Base-by-base conservation (phyloP, 257 asterid genomes). In the Nicotiana obtusifolia region DNA sequence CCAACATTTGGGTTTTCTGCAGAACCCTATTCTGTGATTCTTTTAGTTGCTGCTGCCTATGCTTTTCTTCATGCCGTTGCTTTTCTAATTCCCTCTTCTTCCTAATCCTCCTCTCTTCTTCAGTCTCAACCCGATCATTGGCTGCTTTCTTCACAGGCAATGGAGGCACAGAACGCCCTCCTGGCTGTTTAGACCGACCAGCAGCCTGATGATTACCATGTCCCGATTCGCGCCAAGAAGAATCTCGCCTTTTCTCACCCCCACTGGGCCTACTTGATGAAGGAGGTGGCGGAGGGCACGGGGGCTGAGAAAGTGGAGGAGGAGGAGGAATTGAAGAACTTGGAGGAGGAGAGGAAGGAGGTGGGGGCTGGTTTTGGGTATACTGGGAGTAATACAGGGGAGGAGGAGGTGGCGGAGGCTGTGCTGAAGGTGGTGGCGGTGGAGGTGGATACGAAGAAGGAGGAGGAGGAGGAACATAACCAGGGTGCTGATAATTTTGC, bases 101-200 rank as follows among this genome's bases (percentile, higher is more conserved):
- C 82, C 97, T 87, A 88, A 89, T 41, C 88, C 98, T 92, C 84
- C 98, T 91, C 87, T 95, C 99, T 35, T 92, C 98, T 87, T 94
- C 99, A 7, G 94, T 93, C 92, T 96, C 98, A 77, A 82, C 88
- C 85, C 24, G 73, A 64, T 83, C 88, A 19, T 86, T 94, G 33
- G 77, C 78, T 3, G 88, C 16, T 82, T 84, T 91, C 81, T 88
- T 94, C 61, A 28, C 82, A 4, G 87, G 87, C 52, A 86, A 82
- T 57, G 83, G 80, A 5, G 93, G 93, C 83, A 88, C 87, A n/a
- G 96, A 89, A 76, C 91, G 94, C 81, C 37, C 78, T 52, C 57
- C 57, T 13, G 89, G 90, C 68, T 87, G 91, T 80, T 88, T 93
- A 83, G 85, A 62, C 0, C 89, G 82, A n/a, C 64, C 24, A 71